Conservation (phyloP, 1,284 basidiomycete genomes). For the Kwoniella shivajii region DNA sequence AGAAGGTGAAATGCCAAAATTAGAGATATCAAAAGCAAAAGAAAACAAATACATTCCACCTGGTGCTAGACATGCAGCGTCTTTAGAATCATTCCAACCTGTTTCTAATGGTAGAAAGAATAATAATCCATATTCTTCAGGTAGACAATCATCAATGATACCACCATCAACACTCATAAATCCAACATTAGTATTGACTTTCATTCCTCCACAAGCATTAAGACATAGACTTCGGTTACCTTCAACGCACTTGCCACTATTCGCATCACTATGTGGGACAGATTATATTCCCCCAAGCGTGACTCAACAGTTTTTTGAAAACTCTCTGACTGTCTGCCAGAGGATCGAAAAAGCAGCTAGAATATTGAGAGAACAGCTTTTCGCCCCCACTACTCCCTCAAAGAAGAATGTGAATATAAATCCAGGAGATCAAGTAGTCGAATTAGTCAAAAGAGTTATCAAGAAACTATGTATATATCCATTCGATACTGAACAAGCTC, state of each 20-base stretch:
- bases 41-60: conserved; percentile 2
- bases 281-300: conserved; percentile 67
- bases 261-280: conserved; percentile 84
- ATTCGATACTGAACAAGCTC: conserved; percentile 34
- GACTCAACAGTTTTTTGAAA: conserved; percentile 39
- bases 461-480: conserved; percentile 37
- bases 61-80: neutral
- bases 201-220: conserved; percentile 67
- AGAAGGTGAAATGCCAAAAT: conserved; percentile 24
- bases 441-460: conserved; percentile 45
- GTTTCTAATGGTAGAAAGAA: neutral
- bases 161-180: conserved; percentile 56
- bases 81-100: conserved; percentile 1
- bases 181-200: conserved; percentile 56
- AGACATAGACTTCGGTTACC: conserved; percentile 70
- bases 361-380: conserved; percentile 47
- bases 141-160: conserved; percentile 61
- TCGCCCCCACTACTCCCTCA: conserved; percentile 8
- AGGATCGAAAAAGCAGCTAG: conserved; percentile 51
- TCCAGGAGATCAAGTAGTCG: conserved; percentile 45
- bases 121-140: neutral
- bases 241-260: conserved; percentile 71
- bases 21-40: neutral
- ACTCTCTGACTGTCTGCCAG: conserved; percentile 26
- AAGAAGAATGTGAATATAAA: conserved; percentile 13